Base-by-base conservation (phyloP, 495 filamentous ascomycete genomes). In the Durotheca rogersii region DNA sequence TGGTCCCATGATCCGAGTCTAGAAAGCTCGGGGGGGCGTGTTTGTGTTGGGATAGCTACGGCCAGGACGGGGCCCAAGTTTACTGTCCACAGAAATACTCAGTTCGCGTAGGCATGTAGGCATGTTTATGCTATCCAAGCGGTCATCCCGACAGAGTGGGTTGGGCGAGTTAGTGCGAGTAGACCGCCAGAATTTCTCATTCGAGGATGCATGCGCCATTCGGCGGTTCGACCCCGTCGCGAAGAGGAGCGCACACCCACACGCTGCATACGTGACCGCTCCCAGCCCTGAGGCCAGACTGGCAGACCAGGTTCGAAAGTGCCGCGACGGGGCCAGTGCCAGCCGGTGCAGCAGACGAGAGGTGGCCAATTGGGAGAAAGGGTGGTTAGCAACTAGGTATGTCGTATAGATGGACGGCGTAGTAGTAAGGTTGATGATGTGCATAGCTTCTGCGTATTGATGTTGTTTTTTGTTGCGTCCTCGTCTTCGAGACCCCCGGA, bases 291-390 rank as follows among this genome's bases (percentile, higher is more conserved):
- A n/a, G n/a, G n/a, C n/a, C n/a, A n/a, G n/a, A n/a, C n/a, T n/a
- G n/a, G n/a, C n/a, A n/a, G n/a, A n/a, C n/a, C n/a, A 35, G 32
- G 11, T n/a, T 55, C 30, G 41, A 30, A 46, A 55, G 51, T 37
- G 55, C 46, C 49, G 50, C 31, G 46, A 53, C 49, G n/a, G 25
- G 42, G 41, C 42, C 31, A 36, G 23, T 56, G 9, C 37, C 40
- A 38, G 12, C 17, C 20, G 46, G n/a, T n/a, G n/a, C n/a, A n/a
- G n/a, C n/a, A n/a, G n/a, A n/a, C n/a, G n/a, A n/a, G n/a, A n/a
- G n/a, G n/a, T 11, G 16, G 25, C 56, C 56, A 60, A 60, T 60
- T 56, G 56, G 51, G 56, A 60, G 40, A 56, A 52, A 60, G 12
- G 51, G 56, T 11, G 53, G 53, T 58, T 27, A 27, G 4, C 23